Evolutionary conservation across 75 land plant genomes (phyloP).

Genomic region (Picea glauca): DNA sequence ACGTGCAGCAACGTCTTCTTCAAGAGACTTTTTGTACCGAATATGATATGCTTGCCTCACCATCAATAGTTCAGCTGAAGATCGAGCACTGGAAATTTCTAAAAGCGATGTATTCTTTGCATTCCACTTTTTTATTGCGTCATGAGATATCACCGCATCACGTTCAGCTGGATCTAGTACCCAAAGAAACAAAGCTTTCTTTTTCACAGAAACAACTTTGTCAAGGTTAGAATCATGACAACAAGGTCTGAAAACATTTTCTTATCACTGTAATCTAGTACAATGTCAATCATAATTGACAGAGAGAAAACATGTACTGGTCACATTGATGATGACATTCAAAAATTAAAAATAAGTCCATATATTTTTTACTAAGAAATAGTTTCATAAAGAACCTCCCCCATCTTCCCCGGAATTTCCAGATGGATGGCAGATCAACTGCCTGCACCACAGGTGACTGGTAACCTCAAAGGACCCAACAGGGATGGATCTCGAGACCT

Average conservation of each 20-base stretch:
- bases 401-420: no score
- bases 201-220: slow-evolving; percentile 1
- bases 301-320: neutral
- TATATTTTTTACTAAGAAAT: no score
- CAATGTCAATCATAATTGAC: neutral
- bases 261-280: neutral
- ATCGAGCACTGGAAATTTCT: slow-evolving; percentile 49
- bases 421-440: no score
- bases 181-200: slow-evolving; percentile 68
- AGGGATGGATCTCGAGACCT: no score
- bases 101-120: slow-evolving; percentile 39
- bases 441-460: no score
- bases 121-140: slow-evolving; percentile 18
- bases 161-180: slow-evolving; percentile 74
- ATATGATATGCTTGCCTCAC: slow-evolving; percentile 50
- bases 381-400: no score
- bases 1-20: slow-evolving; percentile 58
- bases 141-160: slow-evolving; percentile 54
- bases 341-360: no score
- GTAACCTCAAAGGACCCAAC: no score
- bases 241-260: slow-evolving; percentile 3
- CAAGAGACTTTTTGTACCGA: slow-evolving; percentile 53
- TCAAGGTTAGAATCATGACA: slow-evolving; percentile 1
- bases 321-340: no score
- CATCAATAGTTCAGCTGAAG: slow-evolving; percentile 42